These are phyloP conservation scores for Scorias spongiosa DNA, from an alignment of 2,329 filamentous ascomycete species.

Conservation along the genomic window DNA sequence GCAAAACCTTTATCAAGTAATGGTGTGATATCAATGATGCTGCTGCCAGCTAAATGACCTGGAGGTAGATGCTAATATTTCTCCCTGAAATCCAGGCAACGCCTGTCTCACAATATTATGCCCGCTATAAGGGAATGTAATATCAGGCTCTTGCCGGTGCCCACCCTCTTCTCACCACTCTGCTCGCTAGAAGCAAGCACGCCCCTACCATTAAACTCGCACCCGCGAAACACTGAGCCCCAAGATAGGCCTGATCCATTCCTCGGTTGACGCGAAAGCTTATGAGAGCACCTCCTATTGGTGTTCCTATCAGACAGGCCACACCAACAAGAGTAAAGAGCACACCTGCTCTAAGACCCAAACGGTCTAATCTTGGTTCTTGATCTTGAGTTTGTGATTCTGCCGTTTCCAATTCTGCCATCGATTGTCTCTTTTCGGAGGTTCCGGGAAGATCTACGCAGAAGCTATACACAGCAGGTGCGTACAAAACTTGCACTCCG, in stretches of 20 bases:
- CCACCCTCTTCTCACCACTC: constrained; percentile 12
- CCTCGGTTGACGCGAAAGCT: constrained; percentile 5
- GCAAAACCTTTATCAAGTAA: too few relatives aligned
- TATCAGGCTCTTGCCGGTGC: background rate
- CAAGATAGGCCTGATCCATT: constrained; percentile 7
- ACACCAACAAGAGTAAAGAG: constrained; percentile 13
- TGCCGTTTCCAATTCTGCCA: background rate
- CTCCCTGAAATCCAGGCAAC: too few relatives aligned
- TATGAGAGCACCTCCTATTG: constrained; percentile 14
- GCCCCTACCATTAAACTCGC: constrained; percentile 10
- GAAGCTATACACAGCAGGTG: constrained; percentile 10
- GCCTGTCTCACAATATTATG: too few relatives aligned
- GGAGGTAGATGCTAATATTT: too few relatives aligned
- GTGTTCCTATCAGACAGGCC: constrained; percentile 12
- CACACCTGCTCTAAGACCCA: constrained; percentile 12
- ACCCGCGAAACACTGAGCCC: constrained; percentile 12
- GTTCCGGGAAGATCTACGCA: constrained; percentile 4
- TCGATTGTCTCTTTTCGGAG: too few relatives aligned
- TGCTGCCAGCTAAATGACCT: too few relatives aligned
- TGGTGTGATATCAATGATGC: too few relatives aligned
- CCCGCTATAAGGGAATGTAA: too few relatives aligned
- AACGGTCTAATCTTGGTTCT: constrained; percentile 5
- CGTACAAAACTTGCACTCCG: constrained; percentile 18
- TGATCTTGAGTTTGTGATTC: background rate
- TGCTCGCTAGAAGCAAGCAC: constrained; percentile 8